Evolutionary conservation across 129 eudicot species (phyloP).

Genomic region (Sambucus nigra): DNA sequence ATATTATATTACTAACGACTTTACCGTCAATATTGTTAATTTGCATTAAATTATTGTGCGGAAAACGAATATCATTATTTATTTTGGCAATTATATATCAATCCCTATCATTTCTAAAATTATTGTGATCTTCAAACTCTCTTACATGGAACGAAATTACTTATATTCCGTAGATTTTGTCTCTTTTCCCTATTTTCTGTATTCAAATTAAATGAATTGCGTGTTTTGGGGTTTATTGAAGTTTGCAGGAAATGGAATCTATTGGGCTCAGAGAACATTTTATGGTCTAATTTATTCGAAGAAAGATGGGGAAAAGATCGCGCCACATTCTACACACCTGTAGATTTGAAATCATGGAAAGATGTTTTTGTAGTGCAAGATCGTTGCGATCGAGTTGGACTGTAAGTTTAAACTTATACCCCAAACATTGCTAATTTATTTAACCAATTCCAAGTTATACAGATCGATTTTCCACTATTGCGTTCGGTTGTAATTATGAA

Average conservation of each 20-base stretch:
- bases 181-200: neutral
- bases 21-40: too few species aligned
- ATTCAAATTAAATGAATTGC: neutral
- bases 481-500: too few species aligned
- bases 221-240: slow-evolving; percentile 19
- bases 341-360: slow-evolving; percentile 59
- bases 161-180: too few species aligned
- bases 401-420: slow-evolving; percentile 38
- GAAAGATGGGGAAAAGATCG: slow-evolving; percentile 72
- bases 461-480: too few species aligned
- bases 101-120: too few species aligned
- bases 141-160: too few species aligned
- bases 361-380: slow-evolving; percentile 77
- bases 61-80: too few species aligned
- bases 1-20: too few species aligned
- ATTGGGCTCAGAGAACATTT: slow-evolving; percentile 47
- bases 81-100: too few species aligned
- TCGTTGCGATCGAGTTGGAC: slow-evolving; percentile 80
- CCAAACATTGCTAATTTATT: neutral
- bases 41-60: too few species aligned
- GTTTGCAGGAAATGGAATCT: slow-evolving; percentile 91
- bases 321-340: slow-evolving; percentile 56
- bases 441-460: too few species aligned
- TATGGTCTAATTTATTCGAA: slow-evolving; percentile 63
- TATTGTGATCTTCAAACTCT: neutral